Evolutionary conservation across 2,329 filamentous ascomycete species (phyloP).

Genomic region (Aspergillus tanneri): DNA sequence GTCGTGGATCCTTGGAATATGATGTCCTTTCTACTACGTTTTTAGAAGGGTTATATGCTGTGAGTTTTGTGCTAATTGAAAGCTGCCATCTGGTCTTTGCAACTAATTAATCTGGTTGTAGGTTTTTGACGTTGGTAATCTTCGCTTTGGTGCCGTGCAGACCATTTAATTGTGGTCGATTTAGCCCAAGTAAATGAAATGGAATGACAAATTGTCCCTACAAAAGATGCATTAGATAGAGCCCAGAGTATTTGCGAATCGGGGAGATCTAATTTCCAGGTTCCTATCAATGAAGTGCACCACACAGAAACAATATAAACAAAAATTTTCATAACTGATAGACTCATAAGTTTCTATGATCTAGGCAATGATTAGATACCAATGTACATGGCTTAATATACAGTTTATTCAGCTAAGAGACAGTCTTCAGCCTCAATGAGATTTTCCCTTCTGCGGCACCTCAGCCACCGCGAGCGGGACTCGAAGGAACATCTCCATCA

Average conservation of each 20-base stretch:
- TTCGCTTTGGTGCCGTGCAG: constrained; percentile 60
- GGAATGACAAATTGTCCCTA: no score
- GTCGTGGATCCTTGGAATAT: constrained; percentile 57
- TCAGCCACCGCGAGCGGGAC: constrained; percentile 31
- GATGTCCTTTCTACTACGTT: constrained; percentile 66
- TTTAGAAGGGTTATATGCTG: constrained; percentile 64
- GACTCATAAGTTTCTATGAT: no score
- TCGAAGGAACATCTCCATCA: constrained; percentile 50
- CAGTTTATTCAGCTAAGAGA: not conserved
- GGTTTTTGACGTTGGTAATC: constrained; percentile 64
- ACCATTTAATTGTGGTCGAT: not conserved
- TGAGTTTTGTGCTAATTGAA: constrained; percentile 35
- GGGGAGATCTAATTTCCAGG: no score
- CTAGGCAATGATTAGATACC: not conserved
- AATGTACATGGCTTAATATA: not conserved
- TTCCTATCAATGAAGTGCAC: no score
- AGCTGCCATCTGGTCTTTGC: not conserved
- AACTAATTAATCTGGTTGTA: constrained; percentile 24
- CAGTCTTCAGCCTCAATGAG: constrained; percentile 1
- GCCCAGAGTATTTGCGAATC: no score
- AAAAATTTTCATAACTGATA: no score
- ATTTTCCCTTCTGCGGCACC: constrained; percentile 18
- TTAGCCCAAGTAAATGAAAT: not conserved
- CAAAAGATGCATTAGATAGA: no score
- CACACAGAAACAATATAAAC: no score